These are phyloP conservation scores for Trichoderma sp. DNA, from an alignment of 2,329 filamentous ascomycete species.

Conservation along the genomic window DNA sequence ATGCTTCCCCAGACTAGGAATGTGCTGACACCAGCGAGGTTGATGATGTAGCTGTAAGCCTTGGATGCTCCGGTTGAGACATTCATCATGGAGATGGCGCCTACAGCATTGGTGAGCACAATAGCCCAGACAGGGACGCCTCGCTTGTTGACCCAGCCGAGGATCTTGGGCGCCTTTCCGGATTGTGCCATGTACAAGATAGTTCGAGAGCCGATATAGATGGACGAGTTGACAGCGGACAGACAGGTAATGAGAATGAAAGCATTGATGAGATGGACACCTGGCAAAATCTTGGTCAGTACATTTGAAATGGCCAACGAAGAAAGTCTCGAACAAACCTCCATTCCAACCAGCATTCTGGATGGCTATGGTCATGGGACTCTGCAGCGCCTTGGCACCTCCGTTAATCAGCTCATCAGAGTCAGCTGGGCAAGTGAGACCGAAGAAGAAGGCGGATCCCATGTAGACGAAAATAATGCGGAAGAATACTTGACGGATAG, in stretches of 20 bases:
- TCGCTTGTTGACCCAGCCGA: conserved; percentile 63
- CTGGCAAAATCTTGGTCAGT: conserved; percentile 21
- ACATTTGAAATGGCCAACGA: neutral
- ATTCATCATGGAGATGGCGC: conserved; percentile 73
- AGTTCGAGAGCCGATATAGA: conserved; percentile 74
- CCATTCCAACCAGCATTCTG: conserved; percentile 70
- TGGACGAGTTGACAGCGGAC: conserved; percentile 68
- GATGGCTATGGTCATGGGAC: conserved; percentile 71
- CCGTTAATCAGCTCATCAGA: conserved; percentile 61
- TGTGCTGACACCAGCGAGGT: conserved; percentile 65
- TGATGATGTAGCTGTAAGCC: conserved; percentile 68
- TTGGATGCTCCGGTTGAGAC: conserved; percentile 62
- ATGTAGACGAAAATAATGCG: conserved; percentile 63
- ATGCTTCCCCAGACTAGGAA: conserved; percentile 72
- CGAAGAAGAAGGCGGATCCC: conserved; percentile 71
- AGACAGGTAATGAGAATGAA: conserved; percentile 73
- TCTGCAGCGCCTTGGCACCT: conserved; percentile 61
- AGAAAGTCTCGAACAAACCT: conserved; percentile 36
- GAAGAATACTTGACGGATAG: conserved; percentile 59
- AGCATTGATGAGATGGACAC: conserved; percentile 71
- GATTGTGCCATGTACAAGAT: conserved; percentile 73
- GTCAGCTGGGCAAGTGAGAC: conserved; percentile 69
- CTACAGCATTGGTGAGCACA: conserved; percentile 66
- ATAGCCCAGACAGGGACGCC: conserved; percentile 62
- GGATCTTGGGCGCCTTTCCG: conserved; percentile 65